Evolutionary conservation across 1,139 yeast genomes (phyloP).

Genomic region (Candida pseudoviswanathii): DNA sequence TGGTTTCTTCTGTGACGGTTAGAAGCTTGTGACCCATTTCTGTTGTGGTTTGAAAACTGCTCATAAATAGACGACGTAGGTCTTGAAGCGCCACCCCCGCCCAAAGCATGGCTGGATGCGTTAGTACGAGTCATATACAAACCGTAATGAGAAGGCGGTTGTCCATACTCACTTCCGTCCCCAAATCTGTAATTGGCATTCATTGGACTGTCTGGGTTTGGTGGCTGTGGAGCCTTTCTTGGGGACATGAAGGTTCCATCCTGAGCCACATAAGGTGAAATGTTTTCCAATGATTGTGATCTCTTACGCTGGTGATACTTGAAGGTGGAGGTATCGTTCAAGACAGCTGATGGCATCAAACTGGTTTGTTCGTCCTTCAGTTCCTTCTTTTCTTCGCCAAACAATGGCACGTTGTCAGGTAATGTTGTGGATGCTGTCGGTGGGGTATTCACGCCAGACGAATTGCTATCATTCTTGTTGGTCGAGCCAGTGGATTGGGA

Average conservation of each 20-base stretch:
- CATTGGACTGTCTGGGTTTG: slow-evolving; percentile 21
- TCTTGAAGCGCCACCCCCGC: slow-evolving; percentile 19
- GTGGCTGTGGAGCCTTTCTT: slow-evolving; percentile 55
- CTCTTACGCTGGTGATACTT: slow-evolving; percentile 20
- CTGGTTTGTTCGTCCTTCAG: slow-evolving; percentile 8
- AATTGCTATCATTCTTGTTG: slow-evolving; percentile 11
- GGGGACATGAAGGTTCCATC: slow-evolving; percentile 50
- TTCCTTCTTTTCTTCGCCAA: slow-evolving; percentile 10
- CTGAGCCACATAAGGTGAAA: slow-evolving; percentile 17
- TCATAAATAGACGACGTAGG: slow-evolving; percentile 52
- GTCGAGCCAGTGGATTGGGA: slow-evolving; percentile 13
- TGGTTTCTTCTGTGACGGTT: slow-evolving; percentile 22
- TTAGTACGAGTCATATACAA: slow-evolving; percentile 29
- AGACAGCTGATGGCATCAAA: slow-evolving; percentile 19
- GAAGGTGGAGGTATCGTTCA: slow-evolving; percentile 3
- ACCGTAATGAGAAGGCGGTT: slow-evolving; percentile 14
- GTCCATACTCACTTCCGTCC: slow-evolving; percentile 18
- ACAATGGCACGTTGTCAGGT: slow-evolving; percentile 6
- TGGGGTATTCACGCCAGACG: slow-evolving; percentile 12
- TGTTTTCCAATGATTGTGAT: slow-evolving; percentile 51
- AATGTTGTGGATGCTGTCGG: slow-evolving; percentile 16
- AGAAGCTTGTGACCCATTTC: slow-evolving; percentile 28
- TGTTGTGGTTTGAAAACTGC: slow-evolving; percentile 30
- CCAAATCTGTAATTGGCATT: slow-evolving; percentile 29
- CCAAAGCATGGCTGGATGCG: slow-evolving; percentile 24